phyloP scores from a whole-genome alignment of 2,329 filamentous ascomycete species.

The Trichoderma oligosporum region DNA sequence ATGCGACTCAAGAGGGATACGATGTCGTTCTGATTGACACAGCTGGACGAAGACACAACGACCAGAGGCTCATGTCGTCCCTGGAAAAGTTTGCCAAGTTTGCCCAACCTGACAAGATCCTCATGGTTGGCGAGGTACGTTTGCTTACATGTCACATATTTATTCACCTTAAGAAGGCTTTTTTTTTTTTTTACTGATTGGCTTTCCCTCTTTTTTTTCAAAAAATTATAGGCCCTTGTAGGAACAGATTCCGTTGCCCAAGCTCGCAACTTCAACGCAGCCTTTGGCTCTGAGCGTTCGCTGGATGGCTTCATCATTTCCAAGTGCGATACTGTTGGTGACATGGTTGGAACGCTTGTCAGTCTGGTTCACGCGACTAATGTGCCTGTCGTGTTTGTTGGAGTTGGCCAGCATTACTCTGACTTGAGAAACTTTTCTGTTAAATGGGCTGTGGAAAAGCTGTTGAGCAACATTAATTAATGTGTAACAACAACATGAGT shows the following conservation, averaged over 20 bases:
- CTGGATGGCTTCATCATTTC: constrained; percentile 97
- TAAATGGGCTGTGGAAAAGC: constrained; percentile 65
- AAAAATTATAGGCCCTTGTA: constrained; percentile 82
- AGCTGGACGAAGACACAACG: constrained; percentile 90
- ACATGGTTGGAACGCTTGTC: constrained; percentile 94
- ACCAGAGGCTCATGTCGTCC: constrained; percentile 91
- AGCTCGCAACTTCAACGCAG: constrained; percentile 91
- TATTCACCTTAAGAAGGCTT: background rate
- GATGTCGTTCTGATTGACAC: constrained; percentile 98
- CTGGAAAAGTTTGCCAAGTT: constrained; percentile 97
- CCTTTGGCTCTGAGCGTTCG: constrained; percentile 74
- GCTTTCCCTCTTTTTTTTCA: background rate
- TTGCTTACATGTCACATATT: background rate
- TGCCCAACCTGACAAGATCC: constrained; percentile 93
- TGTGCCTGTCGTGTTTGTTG: constrained; percentile 92
- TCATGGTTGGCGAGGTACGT: constrained; percentile 74
- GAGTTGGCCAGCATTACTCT: constrained; percentile 65
- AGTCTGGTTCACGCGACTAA: constrained; percentile 97
- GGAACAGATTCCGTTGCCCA: constrained; percentile 94
- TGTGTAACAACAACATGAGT: background rate
- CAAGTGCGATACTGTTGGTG: constrained; percentile 98
- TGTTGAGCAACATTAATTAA: constrained; percentile 52
- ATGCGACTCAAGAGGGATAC: constrained; percentile 69
- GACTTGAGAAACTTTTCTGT: constrained; percentile 67
- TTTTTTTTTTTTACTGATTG: background rate